A percentile compares a stretch with the other conserved stretches of the same genome.
These are phyloP conservation scores for Penicillium janthinellum DNA, from an alignment of 2,329 filamentous ascomycete species.

Conservation along the genomic window DNA sequence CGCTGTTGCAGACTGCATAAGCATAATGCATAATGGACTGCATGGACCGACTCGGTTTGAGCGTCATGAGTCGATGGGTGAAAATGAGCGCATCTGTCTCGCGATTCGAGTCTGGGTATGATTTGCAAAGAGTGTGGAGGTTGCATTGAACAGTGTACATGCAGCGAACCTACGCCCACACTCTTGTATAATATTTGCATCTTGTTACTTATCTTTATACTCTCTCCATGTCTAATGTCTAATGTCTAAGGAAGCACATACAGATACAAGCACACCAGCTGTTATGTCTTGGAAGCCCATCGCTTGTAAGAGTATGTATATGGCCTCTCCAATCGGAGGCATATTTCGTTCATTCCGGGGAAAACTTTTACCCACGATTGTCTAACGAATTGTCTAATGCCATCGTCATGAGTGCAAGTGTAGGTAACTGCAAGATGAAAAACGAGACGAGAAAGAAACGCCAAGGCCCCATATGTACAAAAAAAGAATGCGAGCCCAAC, in stretches of 20 bases:
- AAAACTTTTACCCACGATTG: background rate
- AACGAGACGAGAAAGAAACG: background rate
- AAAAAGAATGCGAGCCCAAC: conserved; percentile 10
- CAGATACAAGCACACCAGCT: background rate
- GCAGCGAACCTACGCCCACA: background rate
- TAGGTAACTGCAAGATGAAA: background rate
- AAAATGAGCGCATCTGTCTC: background rate
- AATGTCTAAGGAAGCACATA: conserved; percentile 7
- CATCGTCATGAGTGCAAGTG: background rate
- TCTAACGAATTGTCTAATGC: conserved; percentile 1
- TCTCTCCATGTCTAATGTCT: background rate
- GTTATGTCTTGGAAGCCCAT: background rate
- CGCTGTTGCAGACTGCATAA: background rate
- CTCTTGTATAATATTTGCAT: background rate
- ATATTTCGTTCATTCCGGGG: background rate
- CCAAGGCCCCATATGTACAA: conserved; percentile 7
- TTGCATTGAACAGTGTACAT: background rate
- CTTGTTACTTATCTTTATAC: background rate
- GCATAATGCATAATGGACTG: background rate
- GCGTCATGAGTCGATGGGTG: background rate
- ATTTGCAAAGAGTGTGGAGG: background rate
- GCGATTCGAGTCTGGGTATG: background rate
- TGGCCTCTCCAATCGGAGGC: background rate
- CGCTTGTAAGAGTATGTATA: background rate
- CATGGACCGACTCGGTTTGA: background rate